A percentile compares a stretch with the other conserved stretches of the same genome.
Evolutionary conservation across 1,139 yeast species (phyloP).

Genomic region (Trichomonascaceae sp.): DNA sequence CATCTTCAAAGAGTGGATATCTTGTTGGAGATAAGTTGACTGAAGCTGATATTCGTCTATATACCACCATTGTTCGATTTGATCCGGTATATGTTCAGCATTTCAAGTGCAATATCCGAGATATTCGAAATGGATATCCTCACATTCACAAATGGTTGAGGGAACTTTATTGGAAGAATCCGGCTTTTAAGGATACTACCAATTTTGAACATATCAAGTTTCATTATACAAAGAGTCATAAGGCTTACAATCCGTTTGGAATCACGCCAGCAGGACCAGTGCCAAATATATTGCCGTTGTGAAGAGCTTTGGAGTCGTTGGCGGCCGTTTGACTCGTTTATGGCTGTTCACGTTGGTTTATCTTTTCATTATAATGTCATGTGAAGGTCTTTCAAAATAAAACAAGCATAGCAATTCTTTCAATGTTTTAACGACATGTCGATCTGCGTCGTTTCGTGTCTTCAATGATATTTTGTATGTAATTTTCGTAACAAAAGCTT

Average conservation of each 20-base stretch:
- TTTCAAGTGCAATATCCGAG: conserved; percentile 84
- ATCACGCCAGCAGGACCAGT: conserved; percentile 89
- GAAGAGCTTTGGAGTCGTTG: too few relatives aligned
- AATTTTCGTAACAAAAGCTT: too few relatives aligned
- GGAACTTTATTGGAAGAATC: conserved; percentile 77
- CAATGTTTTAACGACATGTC: too few relatives aligned
- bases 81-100: conserved; percentile 92
- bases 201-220: conserved; percentile 82
- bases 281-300: conserved; percentile 50
- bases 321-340: too few relatives aligned
- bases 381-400: too few relatives aligned
- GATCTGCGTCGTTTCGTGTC: too few relatives aligned
- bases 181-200: conserved; percentile 73
- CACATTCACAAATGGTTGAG: conserved; percentile 71
- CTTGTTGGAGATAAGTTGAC: conserved; percentile 65
- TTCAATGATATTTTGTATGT: not conserved
- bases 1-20: conserved; percentile 46
- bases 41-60: conserved; percentile 86
- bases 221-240: conserved; percentile 80
- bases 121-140: conserved; percentile 79
- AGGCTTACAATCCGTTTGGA: conserved; percentile 70
- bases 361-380: too few relatives aligned
- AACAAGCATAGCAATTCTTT: too few relatives aligned
- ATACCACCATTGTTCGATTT: conserved; percentile 75
- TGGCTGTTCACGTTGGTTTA: not conserved